A percentile compares a stretch with the other conserved stretches of the same genome.
phyloP scores from a whole-genome alignment of 129 eudicot species.

The Apium graveolens region DNA sequence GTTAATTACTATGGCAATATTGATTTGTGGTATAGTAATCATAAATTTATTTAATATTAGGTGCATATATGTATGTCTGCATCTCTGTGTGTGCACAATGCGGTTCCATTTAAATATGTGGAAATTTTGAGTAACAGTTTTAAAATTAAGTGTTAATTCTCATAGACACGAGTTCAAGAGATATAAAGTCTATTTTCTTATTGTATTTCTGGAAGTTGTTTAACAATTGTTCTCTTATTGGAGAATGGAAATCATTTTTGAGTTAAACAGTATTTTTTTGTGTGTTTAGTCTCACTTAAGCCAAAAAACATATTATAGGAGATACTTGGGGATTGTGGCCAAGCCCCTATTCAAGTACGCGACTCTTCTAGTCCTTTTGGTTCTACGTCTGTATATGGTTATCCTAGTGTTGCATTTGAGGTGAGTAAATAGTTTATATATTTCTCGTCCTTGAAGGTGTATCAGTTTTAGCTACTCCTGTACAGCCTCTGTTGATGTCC shows the following conservation, averaged over 20 bases:
- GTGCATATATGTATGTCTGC: not conserved
- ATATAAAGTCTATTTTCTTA: not conserved
- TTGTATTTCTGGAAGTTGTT: not conserved
- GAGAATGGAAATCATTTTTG: too few relatives aligned
- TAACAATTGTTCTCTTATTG: not conserved
- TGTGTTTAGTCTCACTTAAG: not conserved
- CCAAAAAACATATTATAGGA: constrained; percentile 25
- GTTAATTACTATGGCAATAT: not conserved
- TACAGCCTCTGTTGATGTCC: not conserved
- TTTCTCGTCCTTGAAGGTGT: not conserved
- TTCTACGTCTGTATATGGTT: constrained; percentile 84
- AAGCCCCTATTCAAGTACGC: constrained; percentile 82
- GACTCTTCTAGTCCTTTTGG: constrained; percentile 90
- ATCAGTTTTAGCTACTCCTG: not conserved
- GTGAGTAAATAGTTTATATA: constrained; percentile 22
- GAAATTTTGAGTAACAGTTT: not conserved
- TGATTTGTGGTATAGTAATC: not conserved
- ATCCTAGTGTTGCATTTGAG: constrained; percentile 93
- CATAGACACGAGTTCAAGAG: not conserved
- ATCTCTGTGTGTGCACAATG: not conserved
- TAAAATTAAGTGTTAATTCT: not conserved
- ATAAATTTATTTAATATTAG: not conserved
- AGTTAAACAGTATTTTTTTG: not conserved
- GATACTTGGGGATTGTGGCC: constrained; percentile 85
- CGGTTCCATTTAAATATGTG: not conserved